phyloP scores from a whole-genome alignment of 805 yeast genomes.

The Metschnikowia picachoensis region DNA sequence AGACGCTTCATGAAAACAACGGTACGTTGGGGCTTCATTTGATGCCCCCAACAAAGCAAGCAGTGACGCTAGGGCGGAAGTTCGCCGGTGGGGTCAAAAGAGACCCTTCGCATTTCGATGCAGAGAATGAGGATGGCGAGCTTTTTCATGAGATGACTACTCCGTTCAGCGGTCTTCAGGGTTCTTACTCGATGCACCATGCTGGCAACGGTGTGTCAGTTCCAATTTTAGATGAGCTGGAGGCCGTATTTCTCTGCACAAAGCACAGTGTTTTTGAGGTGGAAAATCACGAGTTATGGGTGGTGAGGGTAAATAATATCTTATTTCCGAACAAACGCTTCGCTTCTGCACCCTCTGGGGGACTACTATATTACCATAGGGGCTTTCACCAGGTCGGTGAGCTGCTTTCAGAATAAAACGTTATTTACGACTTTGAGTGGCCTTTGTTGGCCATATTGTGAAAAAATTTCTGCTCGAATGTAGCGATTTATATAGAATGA shows the following conservation, averaged over 20 bases:
- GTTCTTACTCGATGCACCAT: slow-evolving; percentile 20
- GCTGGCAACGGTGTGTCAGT: slow-evolving; percentile 28
- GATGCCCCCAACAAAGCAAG: slow-evolving; percentile 53
- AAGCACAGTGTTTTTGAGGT: slow-evolving; percentile 50
- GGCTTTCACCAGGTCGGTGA: slow-evolving; percentile 47
- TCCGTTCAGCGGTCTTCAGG: slow-evolving; percentile 47
- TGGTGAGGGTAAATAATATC: slow-evolving; percentile 69
- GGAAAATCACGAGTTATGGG: slow-evolving; percentile 89
- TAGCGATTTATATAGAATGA: too few relatives aligned
- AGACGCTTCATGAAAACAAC: slow-evolving; percentile 51
- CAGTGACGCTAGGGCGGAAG: slow-evolving; percentile 58
- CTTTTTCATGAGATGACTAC: slow-evolving; percentile 43
- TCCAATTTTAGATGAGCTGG: slow-evolving; percentile 58
- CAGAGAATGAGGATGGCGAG: slow-evolving; percentile 27
- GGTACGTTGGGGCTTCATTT: slow-evolving; percentile 67
- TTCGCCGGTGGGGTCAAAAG: slow-evolving; percentile 58
- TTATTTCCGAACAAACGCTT: slow-evolving; percentile 23
- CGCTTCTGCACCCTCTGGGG: slow-evolving; percentile 44
- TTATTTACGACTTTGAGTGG: too few relatives aligned
- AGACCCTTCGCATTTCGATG: slow-evolving; percentile 23
- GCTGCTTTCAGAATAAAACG: slow-evolving; percentile 22
- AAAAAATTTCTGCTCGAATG: too few relatives aligned
- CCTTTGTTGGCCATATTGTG: too few relatives aligned
- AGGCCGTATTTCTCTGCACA: slow-evolving; percentile 60
- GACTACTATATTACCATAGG: slow-evolving; percentile 62